Evolutionary conservation across 306 rosid species (phyloP).

Genomic region (Trichosanthes truncata): DNA sequence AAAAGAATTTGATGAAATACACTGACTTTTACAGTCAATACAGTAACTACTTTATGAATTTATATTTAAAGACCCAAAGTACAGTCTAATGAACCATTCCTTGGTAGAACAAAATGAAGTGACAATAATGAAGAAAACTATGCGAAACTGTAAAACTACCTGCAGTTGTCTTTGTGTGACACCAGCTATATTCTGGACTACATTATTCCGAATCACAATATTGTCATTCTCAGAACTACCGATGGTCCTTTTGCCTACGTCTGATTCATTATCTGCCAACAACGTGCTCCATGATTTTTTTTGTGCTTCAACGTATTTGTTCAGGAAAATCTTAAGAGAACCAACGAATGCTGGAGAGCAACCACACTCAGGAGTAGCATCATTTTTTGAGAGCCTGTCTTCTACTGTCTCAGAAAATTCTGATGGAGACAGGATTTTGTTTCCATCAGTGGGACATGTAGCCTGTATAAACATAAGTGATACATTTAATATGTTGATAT

Average conservation of each 20-base stretch:
- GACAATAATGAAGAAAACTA: background rate
- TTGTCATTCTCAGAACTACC: conserved; percentile 18
- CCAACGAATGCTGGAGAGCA: conserved; percentile 43
- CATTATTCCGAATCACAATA: conserved; percentile 25
- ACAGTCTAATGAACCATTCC: background rate
- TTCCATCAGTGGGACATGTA: conserved; percentile 47
- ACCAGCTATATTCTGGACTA: conserved; percentile 50
- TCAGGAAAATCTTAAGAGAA: conserved; percentile 47
- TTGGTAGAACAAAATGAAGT: background rate
- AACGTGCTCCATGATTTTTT: conserved; percentile 19
- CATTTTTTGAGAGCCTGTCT: conserved; percentile 43
- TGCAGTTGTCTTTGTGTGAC: conserved; percentile 61
- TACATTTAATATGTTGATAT: background rate
- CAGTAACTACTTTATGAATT: background rate
- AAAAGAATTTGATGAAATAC: background rate
- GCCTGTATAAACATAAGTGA: conserved; percentile 36
- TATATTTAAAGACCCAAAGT: background rate
- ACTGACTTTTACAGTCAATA: background rate
- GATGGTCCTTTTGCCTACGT: background rate
- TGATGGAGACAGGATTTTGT: conserved; percentile 47
- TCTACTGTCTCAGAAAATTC: conserved; percentile 42
- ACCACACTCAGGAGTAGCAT: conserved; percentile 42
- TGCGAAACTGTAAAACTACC: conserved; percentile 33
- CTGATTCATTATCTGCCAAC: conserved; percentile 13
- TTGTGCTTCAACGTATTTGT: conserved; percentile 25